Base-by-base conservation (phyloP, 2,329 filamentous ascomycete species). In the Aspergillus ruber region DNA sequence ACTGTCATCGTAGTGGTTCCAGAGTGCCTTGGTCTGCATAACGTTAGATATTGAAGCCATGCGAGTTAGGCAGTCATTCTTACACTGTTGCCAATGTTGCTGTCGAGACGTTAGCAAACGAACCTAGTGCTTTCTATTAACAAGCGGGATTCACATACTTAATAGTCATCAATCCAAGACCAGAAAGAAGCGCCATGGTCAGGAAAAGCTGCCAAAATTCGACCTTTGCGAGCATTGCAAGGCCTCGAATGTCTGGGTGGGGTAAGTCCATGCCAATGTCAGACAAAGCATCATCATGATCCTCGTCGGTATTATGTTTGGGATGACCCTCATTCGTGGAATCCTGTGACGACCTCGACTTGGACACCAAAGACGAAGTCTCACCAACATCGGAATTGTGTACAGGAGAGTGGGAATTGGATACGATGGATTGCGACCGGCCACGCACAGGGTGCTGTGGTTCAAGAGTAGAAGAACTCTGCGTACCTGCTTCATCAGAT, bases 121-220 rank as follows among this genome's bases (percentile, higher is more conserved):
- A 21, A 29, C 4, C 46, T 23, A 41, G 13, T 21, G 39, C 2
- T 42, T 42, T 39, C 3, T 13, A 20, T 9, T 15, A 27, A 15
- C 17, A 36, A 12, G 21, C 17, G 20, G 35, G 25, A 36, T 52
- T 48, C 9, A 56, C 86, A 69, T 77, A 95, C 90, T 98, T 98
- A 71, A 98, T 98, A 0, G 91, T 97, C 93, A 98, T 98, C 55
- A 98, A 74, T 9, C 93, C 93, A 58, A 96, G 86, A 45, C 93
- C 93, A 4, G 90, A 89, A 52, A 97, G 75, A n/a, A 96, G 80
- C 35, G 85, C 90, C 79, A 98, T 88, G 56, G 95, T 83, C 48
- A 80, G 69, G 67, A 94, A 97, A 23, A 95, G 72, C 61, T 94
- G 86, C 90, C 90, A 97, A 68, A 97, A 98, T 55, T 94, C 86